phyloP scores from a whole-genome alignment of 192 early-diverging fungal species.

The Diversispora epigaea region DNA sequence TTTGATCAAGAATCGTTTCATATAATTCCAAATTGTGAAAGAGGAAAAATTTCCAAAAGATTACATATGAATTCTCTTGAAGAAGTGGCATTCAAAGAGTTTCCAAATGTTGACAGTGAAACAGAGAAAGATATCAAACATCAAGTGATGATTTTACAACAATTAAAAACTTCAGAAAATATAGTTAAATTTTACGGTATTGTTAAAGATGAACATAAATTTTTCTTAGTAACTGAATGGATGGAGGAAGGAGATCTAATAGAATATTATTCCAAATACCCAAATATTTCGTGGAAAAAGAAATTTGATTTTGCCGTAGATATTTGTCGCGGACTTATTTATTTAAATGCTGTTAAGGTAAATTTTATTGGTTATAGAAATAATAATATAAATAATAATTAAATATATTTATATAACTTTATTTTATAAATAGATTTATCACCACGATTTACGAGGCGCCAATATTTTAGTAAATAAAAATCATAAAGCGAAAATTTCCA shows the following conservation, averaged over 20 bases:
- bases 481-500: not conserved
- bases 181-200: slow-evolving; percentile 3
- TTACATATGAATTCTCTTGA: no score
- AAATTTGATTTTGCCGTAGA: slow-evolving; percentile 41
- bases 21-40: no score
- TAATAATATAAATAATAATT: no score
- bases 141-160: not conserved
- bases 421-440: no score
- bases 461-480: slow-evolving; percentile 19
- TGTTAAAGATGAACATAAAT: slow-evolving; percentile 16
- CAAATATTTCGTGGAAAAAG: not conserved
- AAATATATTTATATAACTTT: no score
- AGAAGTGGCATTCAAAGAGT: no score
- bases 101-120: no score
- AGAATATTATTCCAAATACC: slow-evolving; percentile 38
- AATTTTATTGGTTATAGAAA: no score
- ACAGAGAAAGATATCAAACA: no score
- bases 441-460: not conserved
- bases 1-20: no score
- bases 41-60: no score
- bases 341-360: slow-evolving; percentile 36
- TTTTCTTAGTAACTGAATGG: slow-evolving; percentile 41
- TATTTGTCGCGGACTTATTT: slow-evolving; percentile 41
- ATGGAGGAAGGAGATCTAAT: slow-evolving; percentile 38
- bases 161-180: not conserved